Conservation (phyloP, 345 rosid species). For the Streptanthus diversifolius region DNA sequence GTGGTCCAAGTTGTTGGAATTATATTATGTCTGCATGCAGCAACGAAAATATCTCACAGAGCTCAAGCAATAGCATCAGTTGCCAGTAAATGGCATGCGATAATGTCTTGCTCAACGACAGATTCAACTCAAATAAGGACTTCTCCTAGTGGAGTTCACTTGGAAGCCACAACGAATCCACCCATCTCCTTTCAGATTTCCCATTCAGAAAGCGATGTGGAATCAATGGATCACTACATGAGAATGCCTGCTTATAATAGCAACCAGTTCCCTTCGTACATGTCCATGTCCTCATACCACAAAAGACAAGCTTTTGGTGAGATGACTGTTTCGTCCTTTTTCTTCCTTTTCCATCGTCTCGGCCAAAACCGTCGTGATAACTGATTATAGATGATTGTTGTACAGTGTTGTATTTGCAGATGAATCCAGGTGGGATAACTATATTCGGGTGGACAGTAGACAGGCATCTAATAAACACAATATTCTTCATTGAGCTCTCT, state of each 20-base stretch:
- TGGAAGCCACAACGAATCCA: constrained; percentile 36
- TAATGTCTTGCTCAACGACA: constrained; percentile 54
- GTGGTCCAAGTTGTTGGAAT: constrained; percentile 84
- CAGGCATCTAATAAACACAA: constrained; percentile 68
- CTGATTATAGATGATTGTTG: constrained; percentile 9
- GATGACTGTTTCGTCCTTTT: not conserved
- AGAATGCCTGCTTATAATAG: constrained; percentile 47
- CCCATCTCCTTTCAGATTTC: constrained; percentile 34
- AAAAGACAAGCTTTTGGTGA: constrained; percentile 84
- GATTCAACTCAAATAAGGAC: constrained; percentile 50
- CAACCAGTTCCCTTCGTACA: constrained; percentile 53
- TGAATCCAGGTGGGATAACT: constrained; percentile 89
- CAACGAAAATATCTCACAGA: constrained; percentile 84
- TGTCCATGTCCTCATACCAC: constrained; percentile 72
- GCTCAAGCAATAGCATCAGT: constrained; percentile 69
- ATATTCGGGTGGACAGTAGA: constrained; percentile 89
- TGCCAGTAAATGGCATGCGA: constrained; percentile 88
- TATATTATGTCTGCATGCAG: constrained; percentile 77
- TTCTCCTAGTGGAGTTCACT: constrained; percentile 48
- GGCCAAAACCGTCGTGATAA: not conserved
- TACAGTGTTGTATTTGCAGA: constrained; percentile 80
- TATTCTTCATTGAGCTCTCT: constrained; percentile 79
- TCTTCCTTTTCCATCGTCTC: not conserved
- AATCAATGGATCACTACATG: constrained; percentile 61
- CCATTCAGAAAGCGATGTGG: constrained; percentile 80